A percentile compares a stretch with the other conserved stretches of the same genome.
phyloP scores from a whole-genome alignment of 164 flowering plant species.

The Aristolochia fimbriata region DNA sequence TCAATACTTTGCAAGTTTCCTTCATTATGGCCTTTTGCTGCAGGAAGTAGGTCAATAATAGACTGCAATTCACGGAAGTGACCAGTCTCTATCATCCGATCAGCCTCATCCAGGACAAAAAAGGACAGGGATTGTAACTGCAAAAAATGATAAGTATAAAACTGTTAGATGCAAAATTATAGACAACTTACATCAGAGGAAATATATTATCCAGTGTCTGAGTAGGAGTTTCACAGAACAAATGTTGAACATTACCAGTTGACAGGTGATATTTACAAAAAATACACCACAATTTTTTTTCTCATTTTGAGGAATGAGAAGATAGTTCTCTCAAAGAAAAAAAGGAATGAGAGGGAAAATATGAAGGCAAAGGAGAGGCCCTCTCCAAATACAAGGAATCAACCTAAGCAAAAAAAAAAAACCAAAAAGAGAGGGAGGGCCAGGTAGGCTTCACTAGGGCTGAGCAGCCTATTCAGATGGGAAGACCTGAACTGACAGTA shows the following conservation, averaged over 20 bases:
- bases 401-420: background rate
- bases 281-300: too few species aligned
- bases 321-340: too few species aligned
- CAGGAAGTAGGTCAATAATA: conserved; percentile 85
- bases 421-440: background rate
- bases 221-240: too few species aligned
- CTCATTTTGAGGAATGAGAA: too few species aligned
- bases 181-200: background rate
- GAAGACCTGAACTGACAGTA: too few species aligned
- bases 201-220: too few species aligned
- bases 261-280: too few species aligned
- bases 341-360: too few species aligned
- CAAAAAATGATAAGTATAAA: conserved; percentile 10
- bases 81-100: conserved; percentile 87
- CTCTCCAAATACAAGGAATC: too few species aligned
- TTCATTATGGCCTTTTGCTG: conserved; percentile 21
- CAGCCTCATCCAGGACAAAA: conserved; percentile 96
- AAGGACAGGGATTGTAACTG: conserved; percentile 84
- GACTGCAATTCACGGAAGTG: conserved; percentile 89
- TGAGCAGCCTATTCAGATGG: too few species aligned
- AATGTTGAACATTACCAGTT: too few species aligned
- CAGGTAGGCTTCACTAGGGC: background rate
- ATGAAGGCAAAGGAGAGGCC: too few species aligned
- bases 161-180: background rate
- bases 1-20: conserved; percentile 24